Percentiles rank a stretch among this genome's conserved stretches.
Conservation (phyloP, 2,329 filamentous ascomycete species). For the Truncatella angustata region DNA sequence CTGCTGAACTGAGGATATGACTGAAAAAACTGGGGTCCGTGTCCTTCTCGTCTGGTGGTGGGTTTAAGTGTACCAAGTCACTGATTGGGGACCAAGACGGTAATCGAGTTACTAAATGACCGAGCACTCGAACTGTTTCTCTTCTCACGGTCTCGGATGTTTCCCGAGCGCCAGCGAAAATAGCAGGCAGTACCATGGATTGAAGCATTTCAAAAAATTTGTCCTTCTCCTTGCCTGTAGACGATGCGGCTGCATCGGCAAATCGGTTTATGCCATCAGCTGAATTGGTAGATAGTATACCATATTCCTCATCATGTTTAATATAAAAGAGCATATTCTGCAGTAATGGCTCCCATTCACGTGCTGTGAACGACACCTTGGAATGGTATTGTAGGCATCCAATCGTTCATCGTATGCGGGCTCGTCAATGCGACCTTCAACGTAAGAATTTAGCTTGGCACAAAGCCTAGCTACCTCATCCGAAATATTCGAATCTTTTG, state of each 20-base stretch:
- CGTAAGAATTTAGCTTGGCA: conserved; percentile 77
- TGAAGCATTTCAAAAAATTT: conserved; percentile 60
- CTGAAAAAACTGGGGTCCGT: conserved; percentile 76
- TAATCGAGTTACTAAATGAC: conserved; percentile 71
- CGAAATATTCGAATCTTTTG: conserved; percentile 56
- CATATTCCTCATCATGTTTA: conserved; percentile 82
- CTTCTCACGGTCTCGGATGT: conserved; percentile 79
- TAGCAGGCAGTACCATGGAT: conserved; percentile 67
- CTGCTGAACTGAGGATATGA: conserved; percentile 87
- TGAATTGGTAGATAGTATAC: conserved; percentile 76
- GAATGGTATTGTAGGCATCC: conserved; percentile 71
- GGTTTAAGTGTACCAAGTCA: conserved; percentile 71
- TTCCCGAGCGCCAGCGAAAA: conserved; percentile 75
- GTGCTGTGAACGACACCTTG: conserved; percentile 59
- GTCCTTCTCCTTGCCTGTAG: conserved; percentile 37
- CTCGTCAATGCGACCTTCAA: conserved; percentile 70
- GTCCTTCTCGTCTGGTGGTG: conserved; percentile 60
- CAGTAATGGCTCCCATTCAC: conserved; percentile 83
- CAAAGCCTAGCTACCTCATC: conserved; percentile 68
- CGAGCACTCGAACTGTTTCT: conserved; percentile 79
- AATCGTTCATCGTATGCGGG: conserved; percentile 85
- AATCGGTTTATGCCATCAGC: conserved; percentile 79
- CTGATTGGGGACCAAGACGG: conserved; percentile 67
- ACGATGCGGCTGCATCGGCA: conserved; percentile 59
- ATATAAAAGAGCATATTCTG: conserved; percentile 90